These are phyloP conservation scores for Mikania micrantha DNA, from an alignment of 129 eudicot species.

Conservation along the genomic window DNA sequence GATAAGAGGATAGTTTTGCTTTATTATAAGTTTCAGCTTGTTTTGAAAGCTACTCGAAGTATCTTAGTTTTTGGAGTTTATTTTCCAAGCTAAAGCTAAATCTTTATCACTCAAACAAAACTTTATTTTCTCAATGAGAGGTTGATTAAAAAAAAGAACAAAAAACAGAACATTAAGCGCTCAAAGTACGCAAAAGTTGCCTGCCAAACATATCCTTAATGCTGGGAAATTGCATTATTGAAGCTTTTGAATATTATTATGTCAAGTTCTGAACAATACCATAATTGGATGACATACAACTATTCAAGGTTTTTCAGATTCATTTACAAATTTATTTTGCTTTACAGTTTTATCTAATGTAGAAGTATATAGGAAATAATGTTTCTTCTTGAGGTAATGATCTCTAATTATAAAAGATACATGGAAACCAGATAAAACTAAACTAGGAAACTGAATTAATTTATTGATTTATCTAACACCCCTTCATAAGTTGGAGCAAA, in stretches of 20 bases:
- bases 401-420: background rate
- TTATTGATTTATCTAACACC: background rate
- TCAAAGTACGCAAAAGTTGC: background rate
- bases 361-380: background rate
- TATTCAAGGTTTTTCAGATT: background rate
- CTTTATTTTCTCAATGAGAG: background rate
- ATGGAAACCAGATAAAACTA: background rate
- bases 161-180: background rate
- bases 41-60: background rate
- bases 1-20: background rate
- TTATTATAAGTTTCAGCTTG: background rate
- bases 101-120: background rate
- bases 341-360: background rate
- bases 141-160: no score
- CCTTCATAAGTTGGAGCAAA: background rate
- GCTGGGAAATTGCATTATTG: background rate
- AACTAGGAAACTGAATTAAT: background rate
- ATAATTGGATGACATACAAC: background rate
- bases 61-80: background rate
- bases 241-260: background rate
- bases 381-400: background rate
- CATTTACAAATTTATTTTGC: background rate
- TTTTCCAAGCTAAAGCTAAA: background rate
- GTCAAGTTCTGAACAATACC: background rate
- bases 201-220: background rate